A percentile compares a stretch with the other conserved stretches of the same genome.
These are phyloP conservation scores for Conidiobolus coronatus DNA, from an alignment of 371 early-diverging fungal genomes.

Conservation along the genomic window DNA sequence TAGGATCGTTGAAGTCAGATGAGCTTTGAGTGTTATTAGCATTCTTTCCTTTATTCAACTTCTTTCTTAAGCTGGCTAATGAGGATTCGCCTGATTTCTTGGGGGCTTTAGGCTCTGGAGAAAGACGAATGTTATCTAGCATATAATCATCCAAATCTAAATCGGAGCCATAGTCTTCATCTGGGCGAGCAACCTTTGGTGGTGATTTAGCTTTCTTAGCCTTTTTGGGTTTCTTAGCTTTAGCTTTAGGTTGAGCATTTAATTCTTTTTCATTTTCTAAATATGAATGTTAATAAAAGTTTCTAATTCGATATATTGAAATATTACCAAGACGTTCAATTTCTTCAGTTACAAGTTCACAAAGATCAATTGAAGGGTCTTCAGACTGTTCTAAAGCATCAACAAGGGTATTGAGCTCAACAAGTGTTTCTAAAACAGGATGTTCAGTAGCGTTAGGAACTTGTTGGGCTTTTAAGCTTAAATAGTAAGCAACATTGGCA, in stretches of 20 bases:
- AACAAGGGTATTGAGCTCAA: slow-evolving; percentile 39
- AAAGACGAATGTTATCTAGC: neutral
- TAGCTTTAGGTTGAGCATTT: neutral
- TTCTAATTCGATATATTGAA: neutral
- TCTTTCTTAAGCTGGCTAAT: too few relatives aligned
- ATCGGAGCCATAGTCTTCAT: slow-evolving; percentile 7
- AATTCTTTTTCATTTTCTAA: neutral
- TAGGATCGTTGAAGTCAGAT: slow-evolving; percentile 61
- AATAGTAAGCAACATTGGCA: slow-evolving; percentile 73
- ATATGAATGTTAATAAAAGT: neutral
- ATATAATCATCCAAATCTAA: slow-evolving; percentile 6
- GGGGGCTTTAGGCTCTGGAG: too few relatives aligned
- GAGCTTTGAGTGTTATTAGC: neutral
- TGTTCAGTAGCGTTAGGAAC: slow-evolving; percentile 36
- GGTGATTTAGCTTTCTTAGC: slow-evolving; percentile 1
- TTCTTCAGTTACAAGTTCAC: slow-evolving; percentile 5
- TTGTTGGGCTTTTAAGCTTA: slow-evolving; percentile 44
- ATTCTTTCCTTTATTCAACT: too few relatives aligned
- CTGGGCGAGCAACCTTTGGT: slow-evolving; percentile 8
- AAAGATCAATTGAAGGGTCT: slow-evolving; percentile 11
- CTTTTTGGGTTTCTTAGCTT: slow-evolving; percentile 1
- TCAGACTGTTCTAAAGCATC: slow-evolving; percentile 42
- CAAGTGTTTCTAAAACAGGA: slow-evolving; percentile 59
- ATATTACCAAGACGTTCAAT: too few relatives aligned
- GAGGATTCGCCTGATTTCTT: too few relatives aligned